Evolutionary conservation across 352 stramenopile species (phyloP).

Genomic region (Phytophthora pinifolia): DNA sequence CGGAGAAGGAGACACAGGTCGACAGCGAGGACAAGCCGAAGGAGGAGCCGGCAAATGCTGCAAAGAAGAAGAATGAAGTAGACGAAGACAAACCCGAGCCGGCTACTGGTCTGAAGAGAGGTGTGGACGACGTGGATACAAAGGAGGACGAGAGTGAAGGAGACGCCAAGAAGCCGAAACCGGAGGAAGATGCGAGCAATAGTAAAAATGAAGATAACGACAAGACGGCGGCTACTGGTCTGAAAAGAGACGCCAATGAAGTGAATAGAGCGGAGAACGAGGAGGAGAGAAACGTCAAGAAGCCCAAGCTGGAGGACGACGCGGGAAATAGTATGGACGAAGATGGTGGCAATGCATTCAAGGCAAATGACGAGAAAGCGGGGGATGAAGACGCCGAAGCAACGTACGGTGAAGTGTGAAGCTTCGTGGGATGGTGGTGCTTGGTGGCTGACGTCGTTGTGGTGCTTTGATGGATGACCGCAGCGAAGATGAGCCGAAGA

Average conservation of each 20-base stretch:
- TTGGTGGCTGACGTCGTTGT: slow-evolving; percentile 1
- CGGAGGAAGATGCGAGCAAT: not conserved
- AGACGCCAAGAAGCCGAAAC: slow-evolving; percentile 22
- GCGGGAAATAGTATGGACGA: slow-evolving; percentile 13
- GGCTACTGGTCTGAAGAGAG: slow-evolving; percentile 14
- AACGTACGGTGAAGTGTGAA: slow-evolving; percentile 9
- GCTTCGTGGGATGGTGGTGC: not conserved
- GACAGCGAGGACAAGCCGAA: not conserved
- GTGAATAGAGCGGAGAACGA: slow-evolving; percentile 9
- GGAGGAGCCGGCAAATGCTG: not conserved
- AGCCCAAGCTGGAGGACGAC: slow-evolving; percentile 13
- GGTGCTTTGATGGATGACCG: not conserved
- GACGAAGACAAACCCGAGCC: not conserved
- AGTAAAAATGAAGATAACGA: slow-evolving; percentile 22
- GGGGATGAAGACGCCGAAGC: slow-evolving; percentile 3
- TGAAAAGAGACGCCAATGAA: slow-evolving; percentile 20
- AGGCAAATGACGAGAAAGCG: slow-evolving; percentile 10
- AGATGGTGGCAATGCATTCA: no score
- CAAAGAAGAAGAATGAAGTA: no score
- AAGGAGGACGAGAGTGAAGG: slow-evolving; percentile 3
- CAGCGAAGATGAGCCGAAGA: slow-evolving; percentile 14
- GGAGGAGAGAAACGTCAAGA: slow-evolving; percentile 7
- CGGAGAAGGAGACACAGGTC: not conserved
- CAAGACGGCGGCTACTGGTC: not conserved
- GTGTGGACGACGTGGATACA: slow-evolving; percentile 4